These are phyloP conservation scores for Aspergillus diversus DNA, from an alignment of 495 filamentous ascomycete genomes.

Conservation along the genomic window DNA sequence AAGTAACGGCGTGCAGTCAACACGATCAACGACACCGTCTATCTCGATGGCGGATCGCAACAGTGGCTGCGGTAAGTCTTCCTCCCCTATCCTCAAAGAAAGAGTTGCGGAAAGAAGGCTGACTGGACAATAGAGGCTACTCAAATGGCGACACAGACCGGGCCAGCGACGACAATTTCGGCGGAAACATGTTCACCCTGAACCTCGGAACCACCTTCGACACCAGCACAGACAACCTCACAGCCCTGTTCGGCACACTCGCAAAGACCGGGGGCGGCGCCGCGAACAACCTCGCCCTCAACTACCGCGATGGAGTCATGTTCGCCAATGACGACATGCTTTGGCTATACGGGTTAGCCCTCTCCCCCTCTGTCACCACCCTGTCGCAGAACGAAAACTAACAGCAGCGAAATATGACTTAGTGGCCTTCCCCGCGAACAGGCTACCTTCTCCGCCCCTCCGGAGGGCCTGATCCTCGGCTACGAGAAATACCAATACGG, in stretches of 20 bases:
- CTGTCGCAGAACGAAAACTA: background rate
- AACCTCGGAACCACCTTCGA: slow-evolving; percentile 64
- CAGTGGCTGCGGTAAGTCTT: slow-evolving; percentile 46
- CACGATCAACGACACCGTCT: slow-evolving; percentile 67
- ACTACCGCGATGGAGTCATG: slow-evolving; percentile 65
- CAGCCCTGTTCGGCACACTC: slow-evolving; percentile 48
- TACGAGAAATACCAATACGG: slow-evolving; percentile 60
- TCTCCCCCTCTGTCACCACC: background rate
- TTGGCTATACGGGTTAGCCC: slow-evolving; percentile 42
- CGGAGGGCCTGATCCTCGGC: slow-evolving; percentile 39
- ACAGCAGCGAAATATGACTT: background rate
- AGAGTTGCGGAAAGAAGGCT: background rate
- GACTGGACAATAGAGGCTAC: too few species aligned
- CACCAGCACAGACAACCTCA: slow-evolving; percentile 53
- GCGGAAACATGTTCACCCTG: slow-evolving; percentile 54
- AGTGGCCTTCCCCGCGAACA: slow-evolving; percentile 18
- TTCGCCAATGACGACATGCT: slow-evolving; percentile 67
- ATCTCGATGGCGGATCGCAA: slow-evolving; percentile 66
- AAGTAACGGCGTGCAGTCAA: slow-evolving; percentile 45
- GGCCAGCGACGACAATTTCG: slow-evolving; percentile 34
- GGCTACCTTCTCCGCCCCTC: slow-evolving; percentile 31
- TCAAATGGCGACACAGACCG: background rate
- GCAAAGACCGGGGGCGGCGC: slow-evolving; percentile 44
- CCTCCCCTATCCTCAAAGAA: background rate
- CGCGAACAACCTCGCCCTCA: slow-evolving; percentile 59